Base-by-base conservation (phyloP, 2,329 filamentous ascomycete genomes). In the Escovopsis weberi region DNA sequence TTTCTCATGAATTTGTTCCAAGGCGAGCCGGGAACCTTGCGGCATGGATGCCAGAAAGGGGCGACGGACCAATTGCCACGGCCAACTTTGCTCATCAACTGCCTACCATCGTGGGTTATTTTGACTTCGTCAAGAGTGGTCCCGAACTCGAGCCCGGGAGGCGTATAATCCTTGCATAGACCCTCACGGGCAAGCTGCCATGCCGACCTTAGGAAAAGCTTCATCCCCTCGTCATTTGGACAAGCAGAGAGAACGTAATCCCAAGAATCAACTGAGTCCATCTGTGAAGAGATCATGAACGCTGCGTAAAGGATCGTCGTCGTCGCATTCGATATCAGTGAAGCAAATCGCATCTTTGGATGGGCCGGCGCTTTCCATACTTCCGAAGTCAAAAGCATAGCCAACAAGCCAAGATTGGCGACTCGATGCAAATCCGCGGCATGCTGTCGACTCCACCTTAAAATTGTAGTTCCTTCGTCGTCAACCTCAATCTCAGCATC, bases 381-480 rank as follows among this genome's bases (percentile, higher is more conserved):
- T 11, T 50, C 48, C 6, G 46, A 32, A 19, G 47, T 50, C 39
- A 48, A 42, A 11, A 57, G 44, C 43, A 55, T 55, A n/a, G 51
- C 45, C 37, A 56, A 43, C 12, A 55, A 46, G 6, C 53, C 55
- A 19, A 55, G 33, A 30, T 52, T 56, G 23, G 47, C 50, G 11
- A 51, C 28, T 9, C 40, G 37, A 28, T 50, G 45, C 28, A 47
- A 38, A 12, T 46, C 39, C 4, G 43, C 40, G 12, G 46, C 40
- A 34, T 44, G 44, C 38, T 45, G 30, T 23, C 48, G 43, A 38
- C 45, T 40, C 46, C 48, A 48, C 34, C 42, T 45, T 26, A 43
- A 26, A 26, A 41, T 34, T 11, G 39, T 26, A 30, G 43, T 43
- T 26, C 40, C 43, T 15, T 42, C 40, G 11, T 33, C 30, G 12